Conservation (phyloP, 768 basidiomycete species). For the Boletus reticulatus region DNA sequence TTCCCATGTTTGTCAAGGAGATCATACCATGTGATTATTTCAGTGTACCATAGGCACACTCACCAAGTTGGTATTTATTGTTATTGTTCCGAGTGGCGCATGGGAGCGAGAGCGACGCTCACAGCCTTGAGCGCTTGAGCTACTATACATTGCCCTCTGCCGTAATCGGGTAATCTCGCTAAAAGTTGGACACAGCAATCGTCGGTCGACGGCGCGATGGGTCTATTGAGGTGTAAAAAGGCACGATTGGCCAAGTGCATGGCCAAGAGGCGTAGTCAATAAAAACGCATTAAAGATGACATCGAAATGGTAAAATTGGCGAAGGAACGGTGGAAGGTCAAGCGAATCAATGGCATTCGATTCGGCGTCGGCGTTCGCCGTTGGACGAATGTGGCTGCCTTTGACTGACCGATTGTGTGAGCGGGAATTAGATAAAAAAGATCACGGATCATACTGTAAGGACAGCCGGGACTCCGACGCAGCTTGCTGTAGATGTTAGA, state of each 20-base stretch:
- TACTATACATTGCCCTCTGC: constrained; percentile 1
- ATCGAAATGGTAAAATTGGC: too few relatives aligned
- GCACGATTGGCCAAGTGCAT: background rate
- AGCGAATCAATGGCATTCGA: background rate
- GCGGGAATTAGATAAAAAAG: background rate
- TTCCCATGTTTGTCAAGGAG: background rate
- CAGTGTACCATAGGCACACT: background rate
- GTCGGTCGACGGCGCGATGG: background rate
- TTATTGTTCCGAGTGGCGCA: background rate
- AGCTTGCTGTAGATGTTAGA: constrained; percentile 8
- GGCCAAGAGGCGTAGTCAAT: constrained; percentile 5
- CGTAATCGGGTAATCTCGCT: constrained; percentile 10
- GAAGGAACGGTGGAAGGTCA: background rate
- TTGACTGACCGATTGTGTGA: background rate
- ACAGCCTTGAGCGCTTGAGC: constrained; percentile 21
- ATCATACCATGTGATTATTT: constrained; percentile 3
- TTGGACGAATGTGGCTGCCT: background rate
- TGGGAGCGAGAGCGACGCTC: background rate
- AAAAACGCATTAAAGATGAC: background rate
- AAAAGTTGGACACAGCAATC: constrained; percentile 12
- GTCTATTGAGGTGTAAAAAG: background rate
- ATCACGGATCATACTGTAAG: too few relatives aligned
- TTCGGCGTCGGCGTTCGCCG: background rate
- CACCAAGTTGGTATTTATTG: background rate
- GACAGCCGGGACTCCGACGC: background rate